Conservation (phyloP, 345 rosid species). For the Chamaenerion angustifolium region DNA sequence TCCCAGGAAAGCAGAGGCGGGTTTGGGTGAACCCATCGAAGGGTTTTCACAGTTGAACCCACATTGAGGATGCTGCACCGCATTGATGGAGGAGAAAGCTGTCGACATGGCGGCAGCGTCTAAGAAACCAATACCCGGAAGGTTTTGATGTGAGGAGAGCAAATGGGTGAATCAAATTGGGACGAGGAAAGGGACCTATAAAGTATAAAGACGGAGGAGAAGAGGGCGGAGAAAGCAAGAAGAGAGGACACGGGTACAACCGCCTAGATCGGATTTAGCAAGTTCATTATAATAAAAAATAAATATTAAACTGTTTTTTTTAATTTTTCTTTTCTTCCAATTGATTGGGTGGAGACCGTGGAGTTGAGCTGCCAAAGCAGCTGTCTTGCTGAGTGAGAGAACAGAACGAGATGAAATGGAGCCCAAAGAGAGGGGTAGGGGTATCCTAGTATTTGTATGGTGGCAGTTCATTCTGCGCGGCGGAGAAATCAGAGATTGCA, state of each 20-base stretch:
- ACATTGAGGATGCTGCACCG: background rate
- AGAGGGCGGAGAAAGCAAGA: constrained; percentile 13
- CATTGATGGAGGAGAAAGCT: constrained; percentile 6
- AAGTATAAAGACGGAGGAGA: background rate
- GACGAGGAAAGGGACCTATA: background rate
- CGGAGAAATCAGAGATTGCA: background rate
- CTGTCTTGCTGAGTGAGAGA: background rate
- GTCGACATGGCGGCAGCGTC: constrained; percentile 7
- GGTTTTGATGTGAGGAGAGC: too few species aligned
- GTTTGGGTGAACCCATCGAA: constrained; percentile 1
- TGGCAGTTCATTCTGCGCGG: constrained; percentile 1
- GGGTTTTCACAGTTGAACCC: background rate
- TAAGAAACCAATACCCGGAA: background rate
- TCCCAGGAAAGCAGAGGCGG: constrained; percentile 10
- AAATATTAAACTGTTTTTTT: background rate
- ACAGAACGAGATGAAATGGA: too few species aligned
- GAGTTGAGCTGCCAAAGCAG: constrained; percentile 1
- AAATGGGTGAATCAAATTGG: background rate
- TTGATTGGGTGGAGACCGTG: background rate
- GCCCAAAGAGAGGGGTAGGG: too few species aligned
- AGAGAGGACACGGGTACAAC: constrained; percentile 3
- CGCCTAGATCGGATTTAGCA: constrained; percentile 12
- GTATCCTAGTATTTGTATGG: background rate
- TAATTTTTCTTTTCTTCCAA: too few species aligned
- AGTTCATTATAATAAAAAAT: background rate